A percentile compares a stretch with the other conserved stretches of the same genome.
Conservation (phyloP, 2,329 filamentous ascomycete species). For the Aspergillus ibericus region DNA sequence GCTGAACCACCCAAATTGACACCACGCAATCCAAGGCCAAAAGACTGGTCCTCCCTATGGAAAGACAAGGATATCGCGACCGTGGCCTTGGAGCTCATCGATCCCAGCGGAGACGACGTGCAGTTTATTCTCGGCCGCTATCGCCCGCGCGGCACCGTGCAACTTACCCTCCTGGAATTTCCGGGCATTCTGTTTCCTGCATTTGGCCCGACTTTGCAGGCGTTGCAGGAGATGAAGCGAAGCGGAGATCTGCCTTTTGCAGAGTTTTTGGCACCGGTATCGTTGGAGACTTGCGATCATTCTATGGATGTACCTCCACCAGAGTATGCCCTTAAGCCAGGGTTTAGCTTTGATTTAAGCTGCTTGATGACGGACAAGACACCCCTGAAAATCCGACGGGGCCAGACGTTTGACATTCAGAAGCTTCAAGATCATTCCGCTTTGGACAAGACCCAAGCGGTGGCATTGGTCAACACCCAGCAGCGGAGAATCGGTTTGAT, state of each 20-base stretch:
- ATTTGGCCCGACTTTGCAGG: conserved; percentile 58
- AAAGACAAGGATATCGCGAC: conserved; percentile 28
- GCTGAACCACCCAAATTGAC: background rate
- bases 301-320: conserved; percentile 46
- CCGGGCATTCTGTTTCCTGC: conserved; percentile 60
- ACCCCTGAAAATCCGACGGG: conserved; percentile 18
- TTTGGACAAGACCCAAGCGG: conserved; percentile 24
- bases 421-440: conserved; percentile 17
- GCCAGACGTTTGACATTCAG: conserved; percentile 17
- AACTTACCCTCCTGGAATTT: conserved; percentile 57
- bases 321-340: conserved; percentile 49
- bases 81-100: conserved; percentile 30
- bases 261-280: conserved; percentile 39
- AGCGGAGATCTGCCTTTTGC: conserved; percentile 51
- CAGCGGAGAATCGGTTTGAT: conserved; percentile 24
- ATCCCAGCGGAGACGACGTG: conserved; percentile 24
- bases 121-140: conserved; percentile 21
- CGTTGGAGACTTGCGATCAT: conserved; percentile 6
- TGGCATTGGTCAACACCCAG: conserved; percentile 19
- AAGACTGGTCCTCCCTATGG: conserved; percentile 19
- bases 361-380: conserved; percentile 28
- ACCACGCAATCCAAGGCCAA: background rate
- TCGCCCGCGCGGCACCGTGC: background rate
- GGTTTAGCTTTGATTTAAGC: conserved; percentile 49
- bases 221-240: conserved; percentile 55